Evolutionary conservation across 2,329 filamentous ascomycete species (phyloP).

Genomic region (Colletotrichum sp.): DNA sequence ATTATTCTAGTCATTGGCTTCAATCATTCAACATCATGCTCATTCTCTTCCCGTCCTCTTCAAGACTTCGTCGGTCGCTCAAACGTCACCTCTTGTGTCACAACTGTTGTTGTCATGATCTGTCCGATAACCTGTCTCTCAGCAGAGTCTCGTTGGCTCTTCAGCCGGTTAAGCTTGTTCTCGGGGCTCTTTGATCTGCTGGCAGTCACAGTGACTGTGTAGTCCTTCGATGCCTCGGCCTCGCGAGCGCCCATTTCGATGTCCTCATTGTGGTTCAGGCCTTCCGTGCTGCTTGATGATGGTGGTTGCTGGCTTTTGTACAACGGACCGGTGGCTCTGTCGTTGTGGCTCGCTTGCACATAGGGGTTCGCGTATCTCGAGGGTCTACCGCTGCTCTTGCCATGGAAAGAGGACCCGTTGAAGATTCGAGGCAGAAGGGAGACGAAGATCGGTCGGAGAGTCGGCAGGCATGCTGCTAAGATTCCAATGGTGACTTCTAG

Average conservation of each 20-base stretch:
- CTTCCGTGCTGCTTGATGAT: not conserved
- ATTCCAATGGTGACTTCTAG: conserved; percentile 35
- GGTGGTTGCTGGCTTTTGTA: not conserved
- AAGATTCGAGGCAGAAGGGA: conserved; percentile 26
- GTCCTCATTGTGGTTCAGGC: not conserved
- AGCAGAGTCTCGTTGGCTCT: not conserved
- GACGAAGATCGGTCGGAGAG: conserved; percentile 32
- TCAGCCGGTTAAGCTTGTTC: not conserved
- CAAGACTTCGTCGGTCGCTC: not conserved
- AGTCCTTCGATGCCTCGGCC: not conserved
- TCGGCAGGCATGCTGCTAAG: conserved; percentile 31
- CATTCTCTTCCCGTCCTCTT: not conserved
- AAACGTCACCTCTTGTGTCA: conserved; percentile 24
- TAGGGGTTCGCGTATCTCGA: not conserved
- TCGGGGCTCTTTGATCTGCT: not conserved
- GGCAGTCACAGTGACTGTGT: not conserved
- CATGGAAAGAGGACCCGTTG: not conserved
- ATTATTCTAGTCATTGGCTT: not conserved
- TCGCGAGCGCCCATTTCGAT: not conserved
- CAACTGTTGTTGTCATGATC: conserved; percentile 26
- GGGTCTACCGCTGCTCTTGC: not conserved
- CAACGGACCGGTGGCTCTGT: conserved; percentile 18
- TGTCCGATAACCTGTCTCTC: not conserved
- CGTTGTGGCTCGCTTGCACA: conserved; percentile 4
- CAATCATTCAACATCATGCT: not conserved